phyloP scores from a whole-genome alignment of 768 basidiomycete species.

The Rhizopogon roseolus region DNA sequence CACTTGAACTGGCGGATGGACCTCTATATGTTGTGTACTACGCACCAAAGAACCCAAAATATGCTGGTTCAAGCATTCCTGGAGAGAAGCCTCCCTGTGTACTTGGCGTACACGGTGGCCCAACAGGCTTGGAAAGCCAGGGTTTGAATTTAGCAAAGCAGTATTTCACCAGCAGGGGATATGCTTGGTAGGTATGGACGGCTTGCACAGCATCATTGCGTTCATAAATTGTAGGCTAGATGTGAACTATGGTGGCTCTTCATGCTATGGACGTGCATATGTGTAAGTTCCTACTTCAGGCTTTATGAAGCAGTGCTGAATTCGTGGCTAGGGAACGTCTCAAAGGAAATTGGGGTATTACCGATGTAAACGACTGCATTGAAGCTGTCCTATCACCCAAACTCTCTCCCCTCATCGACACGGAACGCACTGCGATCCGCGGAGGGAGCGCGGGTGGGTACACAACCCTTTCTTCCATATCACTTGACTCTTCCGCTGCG shows the following conservation, averaged over 20 bases:
- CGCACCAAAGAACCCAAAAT: conserved; percentile 61
- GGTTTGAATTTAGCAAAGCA: conserved; percentile 50
- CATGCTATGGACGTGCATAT: conserved; percentile 68
- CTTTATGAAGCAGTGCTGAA: conserved; percentile 56
- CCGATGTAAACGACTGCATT: conserved; percentile 64
- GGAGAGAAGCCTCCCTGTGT: conserved; percentile 67
- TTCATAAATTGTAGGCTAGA: conserved; percentile 32
- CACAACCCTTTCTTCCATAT: conserved; percentile 49
- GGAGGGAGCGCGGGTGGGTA: conserved; percentile 75
- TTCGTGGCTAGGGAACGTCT: conserved; percentile 53
- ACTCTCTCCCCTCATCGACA: conserved; percentile 51
- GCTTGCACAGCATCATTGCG: too few species aligned
- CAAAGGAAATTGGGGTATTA: conserved; percentile 64
- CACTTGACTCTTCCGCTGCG: conserved; percentile 46
- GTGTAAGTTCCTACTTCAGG: conserved; percentile 33
- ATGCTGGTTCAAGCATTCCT: conserved; percentile 35
- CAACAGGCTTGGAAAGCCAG: conserved; percentile 45
- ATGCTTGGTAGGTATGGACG: conserved; percentile 43
- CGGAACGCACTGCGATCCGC: conserved; percentile 58
- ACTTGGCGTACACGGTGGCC: conserved; percentile 67
- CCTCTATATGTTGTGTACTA: conserved; percentile 65
- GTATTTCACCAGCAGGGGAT: conserved; percentile 69
- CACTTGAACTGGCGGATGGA: conserved; percentile 29
- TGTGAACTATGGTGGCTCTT: conserved; percentile 75
- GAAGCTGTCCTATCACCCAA: conserved; percentile 42